Evolutionary conservation across 2,329 filamentous ascomycete species (phyloP).

Genomic region (Beauveria rudraprayagi): DNA sequence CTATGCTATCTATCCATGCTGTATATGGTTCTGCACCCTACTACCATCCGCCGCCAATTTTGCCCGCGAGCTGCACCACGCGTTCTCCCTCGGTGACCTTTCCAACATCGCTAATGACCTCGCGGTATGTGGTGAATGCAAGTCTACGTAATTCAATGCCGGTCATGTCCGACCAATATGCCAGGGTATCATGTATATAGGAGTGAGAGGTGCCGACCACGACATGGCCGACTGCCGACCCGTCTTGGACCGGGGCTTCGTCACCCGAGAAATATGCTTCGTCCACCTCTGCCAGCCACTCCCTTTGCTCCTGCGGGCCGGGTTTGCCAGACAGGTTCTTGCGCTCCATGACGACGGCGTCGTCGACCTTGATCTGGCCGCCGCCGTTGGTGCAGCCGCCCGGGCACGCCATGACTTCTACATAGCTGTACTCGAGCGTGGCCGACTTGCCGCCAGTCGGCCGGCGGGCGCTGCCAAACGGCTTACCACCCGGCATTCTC

Average conservation of each 20-base stretch:
- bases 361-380: constrained; percentile 86
- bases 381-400: constrained; percentile 98
- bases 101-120: constrained; percentile 91
- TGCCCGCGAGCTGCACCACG: constrained; percentile 81
- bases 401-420: constrained; percentile 98
- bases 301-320: constrained; percentile 72
- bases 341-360: constrained; percentile 53
- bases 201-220: constrained; percentile 59
- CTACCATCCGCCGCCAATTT: constrained; percentile 90
- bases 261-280: constrained; percentile 83
- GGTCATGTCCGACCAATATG: constrained; percentile 68
- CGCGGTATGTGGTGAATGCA: constrained; percentile 78
- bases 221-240: constrained; percentile 28
- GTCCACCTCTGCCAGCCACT: constrained; percentile 74
- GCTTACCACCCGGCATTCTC: constrained; percentile 69
- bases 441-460: constrained; percentile 33
- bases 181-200: constrained; percentile 59
- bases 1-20: constrained; percentile 17
- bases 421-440: constrained; percentile 70
- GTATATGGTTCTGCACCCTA: constrained; percentile 14
- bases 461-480: constrained; percentile 47
- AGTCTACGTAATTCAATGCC: constrained; percentile 64
- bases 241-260: constrained; percentile 34
- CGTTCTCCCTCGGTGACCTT: constrained; percentile 69
- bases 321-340: constrained; percentile 45